Conservation (phyloP, 2,329 filamentous ascomycete genomes). For the Cadophora sp. region DNA sequence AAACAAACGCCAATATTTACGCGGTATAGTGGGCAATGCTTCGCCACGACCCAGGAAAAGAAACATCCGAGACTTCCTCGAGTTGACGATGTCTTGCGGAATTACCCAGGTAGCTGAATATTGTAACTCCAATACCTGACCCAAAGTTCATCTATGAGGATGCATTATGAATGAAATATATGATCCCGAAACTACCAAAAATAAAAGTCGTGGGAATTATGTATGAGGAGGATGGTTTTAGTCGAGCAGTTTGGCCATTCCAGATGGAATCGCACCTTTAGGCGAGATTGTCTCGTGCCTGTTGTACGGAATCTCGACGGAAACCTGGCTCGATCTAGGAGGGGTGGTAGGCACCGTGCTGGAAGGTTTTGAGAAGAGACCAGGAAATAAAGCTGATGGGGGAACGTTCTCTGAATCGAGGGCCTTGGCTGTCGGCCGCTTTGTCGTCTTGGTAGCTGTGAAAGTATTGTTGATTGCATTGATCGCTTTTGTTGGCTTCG, state of each 20-base stretch:
- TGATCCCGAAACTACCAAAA: background rate
- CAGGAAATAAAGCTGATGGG: constrained; percentile 29
- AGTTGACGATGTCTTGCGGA: background rate
- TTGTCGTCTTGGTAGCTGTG: constrained; percentile 37
- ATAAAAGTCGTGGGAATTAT: background rate
- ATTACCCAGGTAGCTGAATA: background rate
- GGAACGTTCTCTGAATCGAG: constrained; percentile 2
- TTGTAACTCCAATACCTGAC: background rate
- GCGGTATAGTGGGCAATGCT: background rate
- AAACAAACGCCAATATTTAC: background rate
- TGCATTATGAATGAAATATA: background rate
- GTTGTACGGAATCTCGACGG: constrained; percentile 29
- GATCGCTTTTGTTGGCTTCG: constrained; percentile 30
- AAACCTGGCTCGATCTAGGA: constrained; percentile 13
- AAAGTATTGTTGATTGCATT: constrained; percentile 41
- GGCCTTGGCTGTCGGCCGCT: constrained; percentile 23
- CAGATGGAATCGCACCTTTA: constrained; percentile 48
- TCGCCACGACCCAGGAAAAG: background rate
- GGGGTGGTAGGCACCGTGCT: background rate
- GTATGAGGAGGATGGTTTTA: constrained; percentile 12
- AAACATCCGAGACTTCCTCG: background rate
- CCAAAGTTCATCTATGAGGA: background rate
- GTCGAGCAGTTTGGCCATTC: constrained; percentile 48
- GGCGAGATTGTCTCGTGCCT: constrained; percentile 52
- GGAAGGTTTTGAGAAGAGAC: constrained; percentile 21